Evolutionary conservation across 2,329 filamentous ascomycete species (phyloP).

Genomic region (Claviceps humidiphila): DNA sequence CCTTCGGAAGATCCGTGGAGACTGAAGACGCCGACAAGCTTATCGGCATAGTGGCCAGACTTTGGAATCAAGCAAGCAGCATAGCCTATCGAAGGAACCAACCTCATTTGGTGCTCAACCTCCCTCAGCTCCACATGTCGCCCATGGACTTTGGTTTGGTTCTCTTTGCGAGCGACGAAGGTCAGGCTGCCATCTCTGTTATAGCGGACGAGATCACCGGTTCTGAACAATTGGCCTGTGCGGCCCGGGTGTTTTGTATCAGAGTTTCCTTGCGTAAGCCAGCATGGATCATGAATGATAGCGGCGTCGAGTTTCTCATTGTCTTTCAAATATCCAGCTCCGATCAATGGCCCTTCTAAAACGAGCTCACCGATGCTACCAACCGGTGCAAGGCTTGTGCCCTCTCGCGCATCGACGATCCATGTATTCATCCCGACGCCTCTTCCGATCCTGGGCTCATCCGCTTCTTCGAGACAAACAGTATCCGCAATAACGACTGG

Average conservation of each 20-base stretch:
- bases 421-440: slow-evolving; percentile 8
- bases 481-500: neutral
- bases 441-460: slow-evolving; percentile 5
- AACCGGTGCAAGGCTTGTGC: slow-evolving; percentile 9
- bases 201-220: slow-evolving; percentile 14
- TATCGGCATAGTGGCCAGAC: slow-evolving; percentile 1
- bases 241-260: neutral
- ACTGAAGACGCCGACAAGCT: slow-evolving; percentile 6
- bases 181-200: slow-evolving; percentile 22
- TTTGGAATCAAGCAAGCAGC: slow-evolving; percentile 1
- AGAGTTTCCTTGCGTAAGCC: slow-evolving; percentile 5
- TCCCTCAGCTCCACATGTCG: slow-evolving; percentile 34
- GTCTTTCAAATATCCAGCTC: slow-evolving; percentile 12
- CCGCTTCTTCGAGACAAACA: neutral
- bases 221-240: slow-evolving; percentile 10
- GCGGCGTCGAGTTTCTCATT: slow-evolving; percentile 3
- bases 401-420: slow-evolving; percentile 11
- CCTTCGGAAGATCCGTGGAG: neutral
- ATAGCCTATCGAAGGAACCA: neutral
- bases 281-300: slow-evolving; percentile 5
- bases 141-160: slow-evolving; percentile 43
- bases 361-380: slow-evolving; percentile 15
- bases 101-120: slow-evolving; percentile 8
- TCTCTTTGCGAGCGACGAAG: slow-evolving; percentile 37
- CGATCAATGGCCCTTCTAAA: slow-evolving; percentile 14